Base-by-base conservation (phyloP, 1,284 basidiomycete genomes). In the Paramarasmius palmivorus region DNA sequence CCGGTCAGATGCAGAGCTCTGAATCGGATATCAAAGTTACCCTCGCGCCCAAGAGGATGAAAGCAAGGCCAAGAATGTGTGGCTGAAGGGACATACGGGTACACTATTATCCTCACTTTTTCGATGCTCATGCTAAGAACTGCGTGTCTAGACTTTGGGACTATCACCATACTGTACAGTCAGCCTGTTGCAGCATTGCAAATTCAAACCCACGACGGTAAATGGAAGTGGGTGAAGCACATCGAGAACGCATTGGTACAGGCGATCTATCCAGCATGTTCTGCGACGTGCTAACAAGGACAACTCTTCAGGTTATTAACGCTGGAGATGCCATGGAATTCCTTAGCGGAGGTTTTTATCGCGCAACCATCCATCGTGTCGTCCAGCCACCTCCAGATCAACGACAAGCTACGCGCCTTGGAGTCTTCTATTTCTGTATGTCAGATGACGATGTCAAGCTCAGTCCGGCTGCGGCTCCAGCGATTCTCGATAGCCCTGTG, bases 181-280 rank as follows among this genome's bases (percentile, higher is more conserved):
- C 84, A 86, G 53, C 83, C 85, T 0, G 75, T 86, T 3, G 69
- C 78, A 10, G 82, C 73, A 0, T 70, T 86, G 22, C 85, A 87
- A 52, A 83, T 86, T 41, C 65, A 81, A 6, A 71, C 73, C 0
- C 72, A 61, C 4, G 77, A 82, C 35, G 77, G 77, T 2, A 68
- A 62, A 22, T 87, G 84, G 84, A 75, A 75, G 51, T 86, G 79
- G 77, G 69, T 84, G 7, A 77, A 71, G 54, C 82, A 86, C 60
- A 72, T 84, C 23, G 77, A 82, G 2, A 84, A 85, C 56, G 82
- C 81, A 2, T 64, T 86, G 40, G 83, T 84, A 57, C 52, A 72
- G 55, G 12, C 32, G 38, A 3, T 2, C 4, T n/a, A n/a, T n/a
- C n/a, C n/a, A n/a, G n/a, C n/a, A n/a, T n/a, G n/a, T n/a, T n/a